These are phyloP conservation scores for Termitomyces sp. DNA, from an alignment of 768 basidiomycete species.

Conservation along the genomic window DNA sequence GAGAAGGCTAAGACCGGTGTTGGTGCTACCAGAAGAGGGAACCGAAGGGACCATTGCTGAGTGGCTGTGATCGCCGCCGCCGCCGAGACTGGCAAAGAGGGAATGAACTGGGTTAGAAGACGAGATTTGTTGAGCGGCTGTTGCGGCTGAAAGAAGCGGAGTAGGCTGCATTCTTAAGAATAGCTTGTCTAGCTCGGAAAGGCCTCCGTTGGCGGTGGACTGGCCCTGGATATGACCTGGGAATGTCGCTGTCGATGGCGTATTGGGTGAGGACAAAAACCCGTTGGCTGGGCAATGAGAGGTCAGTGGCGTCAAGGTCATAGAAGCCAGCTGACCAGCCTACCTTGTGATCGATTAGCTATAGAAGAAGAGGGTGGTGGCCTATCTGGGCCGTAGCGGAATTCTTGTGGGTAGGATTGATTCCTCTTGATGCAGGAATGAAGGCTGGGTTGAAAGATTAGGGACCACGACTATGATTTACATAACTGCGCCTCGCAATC, in stretches of 20 bases:
- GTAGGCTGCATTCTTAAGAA: conserved; percentile 38
- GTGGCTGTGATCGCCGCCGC: conserved; percentile 12
- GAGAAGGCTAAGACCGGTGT: conserved; percentile 57
- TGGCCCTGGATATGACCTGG: conserved; percentile 1
- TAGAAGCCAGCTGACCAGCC: neutral
- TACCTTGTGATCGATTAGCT: conserved; percentile 18
- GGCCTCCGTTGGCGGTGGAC: conserved; percentile 18
- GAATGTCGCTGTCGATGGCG: conserved; percentile 3
- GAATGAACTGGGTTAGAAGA: conserved; percentile 29
- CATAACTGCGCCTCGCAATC: conserved; percentile 4
- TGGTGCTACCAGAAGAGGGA: conserved; percentile 20
- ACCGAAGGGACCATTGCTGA: conserved; percentile 7
- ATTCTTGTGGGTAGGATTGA: conserved; percentile 68
- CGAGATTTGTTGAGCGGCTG: conserved; percentile 25
- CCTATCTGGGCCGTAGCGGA: conserved; percentile 62
- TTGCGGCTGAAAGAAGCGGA: conserved; percentile 11
- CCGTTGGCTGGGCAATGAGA: conserved; percentile 4
- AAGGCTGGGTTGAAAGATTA: conserved; percentile 35
- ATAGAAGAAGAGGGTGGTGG: conserved; percentile 53
- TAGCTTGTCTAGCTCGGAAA: conserved; percentile 45
- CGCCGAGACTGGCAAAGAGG: conserved; percentile 40
- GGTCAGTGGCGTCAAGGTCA: neutral
- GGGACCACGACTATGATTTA: conserved; percentile 1
- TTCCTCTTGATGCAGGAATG: conserved; percentile 64
- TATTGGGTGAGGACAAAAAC: neutral